A percentile compares a stretch with the other conserved stretches of the same genome.
phyloP scores from a whole-genome alignment of 139 green algal genomes.

The Closterium sp. region DNA sequence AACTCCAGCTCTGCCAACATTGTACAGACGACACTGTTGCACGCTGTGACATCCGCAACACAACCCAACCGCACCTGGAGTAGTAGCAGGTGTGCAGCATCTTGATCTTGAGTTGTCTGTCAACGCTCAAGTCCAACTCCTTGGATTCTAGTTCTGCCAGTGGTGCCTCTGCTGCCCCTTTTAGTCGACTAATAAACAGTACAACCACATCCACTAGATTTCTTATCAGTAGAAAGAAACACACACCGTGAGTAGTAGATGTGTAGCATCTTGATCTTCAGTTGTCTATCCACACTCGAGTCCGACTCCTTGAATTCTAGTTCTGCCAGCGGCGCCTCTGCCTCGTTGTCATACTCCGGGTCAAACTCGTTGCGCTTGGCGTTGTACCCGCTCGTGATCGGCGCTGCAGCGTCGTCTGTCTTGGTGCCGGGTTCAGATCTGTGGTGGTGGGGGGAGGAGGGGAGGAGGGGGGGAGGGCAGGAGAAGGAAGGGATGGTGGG shows the following conservation, averaged over 20 bases:
- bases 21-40: too few relatives aligned
- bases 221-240: too few relatives aligned
- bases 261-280: constrained; percentile 76
- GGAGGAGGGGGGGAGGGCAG: too few relatives aligned
- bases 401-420: too few relatives aligned
- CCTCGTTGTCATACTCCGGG: constrained; percentile 81
- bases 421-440: too few relatives aligned
- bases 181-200: too few relatives aligned
- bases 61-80: neutral
- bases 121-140: constrained; percentile 52
- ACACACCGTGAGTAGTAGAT: constrained; percentile 87
- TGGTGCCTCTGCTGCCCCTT: too few relatives aligned
- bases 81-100: constrained; percentile 86
- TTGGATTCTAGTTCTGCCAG: constrained; percentile 57
- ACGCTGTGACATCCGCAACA: too few relatives aligned
- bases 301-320: constrained; percentile 54
- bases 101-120: constrained; percentile 68
- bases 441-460: too few relatives aligned
- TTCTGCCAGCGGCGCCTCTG: constrained; percentile 64
- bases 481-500: too few relatives aligned
- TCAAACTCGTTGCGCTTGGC: constrained; percentile 92
- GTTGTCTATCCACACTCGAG: constrained; percentile 57
- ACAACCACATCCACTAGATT: too few relatives aligned
- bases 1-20: constrained; percentile 55
- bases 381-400: constrained; percentile 69